Conservation (phyloP, 164 flowering plant species). For the Tinospora cordifolia region DNA sequence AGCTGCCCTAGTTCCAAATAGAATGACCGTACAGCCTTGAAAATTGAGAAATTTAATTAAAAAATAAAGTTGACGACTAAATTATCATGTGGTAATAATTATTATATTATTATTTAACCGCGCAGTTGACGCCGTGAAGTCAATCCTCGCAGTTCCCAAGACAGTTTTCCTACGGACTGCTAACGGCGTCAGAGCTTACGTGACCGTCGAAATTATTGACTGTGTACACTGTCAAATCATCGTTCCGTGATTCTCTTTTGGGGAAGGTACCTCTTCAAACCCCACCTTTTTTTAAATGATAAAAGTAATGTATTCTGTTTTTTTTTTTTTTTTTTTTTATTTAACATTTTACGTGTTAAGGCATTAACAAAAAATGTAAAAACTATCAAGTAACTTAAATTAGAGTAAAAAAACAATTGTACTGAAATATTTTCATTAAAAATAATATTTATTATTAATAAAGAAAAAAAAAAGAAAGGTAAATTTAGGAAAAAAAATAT, state of each 20-base stretch:
- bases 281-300: no score
- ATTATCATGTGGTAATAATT: constrained; percentile 1
- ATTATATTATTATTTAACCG: neutral
- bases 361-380: no score
- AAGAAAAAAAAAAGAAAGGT: no score
- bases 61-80: neutral
- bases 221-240: constrained; percentile 8
- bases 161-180: neutral
- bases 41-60: neutral
- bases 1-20: neutral
- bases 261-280: constrained; percentile 2
- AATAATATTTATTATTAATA: no score
- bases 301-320: no score
- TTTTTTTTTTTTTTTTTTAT: no score
- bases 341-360: no score
- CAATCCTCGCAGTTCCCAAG: neutral
- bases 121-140: constrained; percentile 6
- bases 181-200: constrained; percentile 19
- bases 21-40: neutral
- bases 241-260: constrained; percentile 4
- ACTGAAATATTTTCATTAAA: no score
- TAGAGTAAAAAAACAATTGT: no score
- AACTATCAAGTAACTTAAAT: no score
- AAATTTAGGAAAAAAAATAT: no score
- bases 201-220: constrained; percentile 20